Evolutionary conservation across 2,329 filamentous ascomycete species (phyloP).

Genomic region (Penicillium freii): DNA sequence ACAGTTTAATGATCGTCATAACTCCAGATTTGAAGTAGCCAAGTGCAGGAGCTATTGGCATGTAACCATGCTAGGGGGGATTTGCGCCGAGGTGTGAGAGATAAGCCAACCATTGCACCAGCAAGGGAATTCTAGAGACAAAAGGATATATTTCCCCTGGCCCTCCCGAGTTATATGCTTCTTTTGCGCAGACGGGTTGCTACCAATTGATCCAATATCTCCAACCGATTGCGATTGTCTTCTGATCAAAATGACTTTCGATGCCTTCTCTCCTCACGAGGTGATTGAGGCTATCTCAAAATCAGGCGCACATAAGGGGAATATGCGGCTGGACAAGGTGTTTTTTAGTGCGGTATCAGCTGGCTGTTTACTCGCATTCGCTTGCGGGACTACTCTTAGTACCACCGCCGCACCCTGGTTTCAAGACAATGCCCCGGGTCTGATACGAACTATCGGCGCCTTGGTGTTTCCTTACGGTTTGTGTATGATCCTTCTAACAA

Average conservation of each 20-base stretch:
- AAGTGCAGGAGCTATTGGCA: not conserved
- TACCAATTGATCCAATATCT: not conserved
- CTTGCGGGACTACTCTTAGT: conserved; percentile 48
- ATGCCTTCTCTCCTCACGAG: conserved; percentile 50
- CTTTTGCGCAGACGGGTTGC: no score
- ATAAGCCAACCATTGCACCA: not conserved
- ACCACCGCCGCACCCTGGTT: conserved; percentile 50
- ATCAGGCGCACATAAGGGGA: conserved; percentile 52
- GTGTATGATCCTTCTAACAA: conserved; percentile 50
- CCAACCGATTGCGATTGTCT: not conserved
- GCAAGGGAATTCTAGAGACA: not conserved
- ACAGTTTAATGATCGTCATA: not conserved
- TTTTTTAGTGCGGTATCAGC: conserved; percentile 54
- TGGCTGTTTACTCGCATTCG: conserved; percentile 54
- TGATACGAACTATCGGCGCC: conserved; percentile 48
- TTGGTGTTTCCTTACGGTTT: conserved; percentile 53
- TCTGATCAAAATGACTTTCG: conserved; percentile 22
- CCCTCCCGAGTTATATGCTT: no score
- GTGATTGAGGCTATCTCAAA: conserved; percentile 52
- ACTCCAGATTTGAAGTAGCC: not conserved
- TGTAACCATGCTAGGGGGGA: not conserved
- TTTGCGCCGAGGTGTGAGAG: not conserved
- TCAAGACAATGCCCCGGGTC: conserved; percentile 49
- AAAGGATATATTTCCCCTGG: no score
- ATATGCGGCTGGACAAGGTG: conserved; percentile 54